Evolutionary conservation across 306 rosid genomes (phyloP).

Genomic region (Vigna trinervia): DNA sequence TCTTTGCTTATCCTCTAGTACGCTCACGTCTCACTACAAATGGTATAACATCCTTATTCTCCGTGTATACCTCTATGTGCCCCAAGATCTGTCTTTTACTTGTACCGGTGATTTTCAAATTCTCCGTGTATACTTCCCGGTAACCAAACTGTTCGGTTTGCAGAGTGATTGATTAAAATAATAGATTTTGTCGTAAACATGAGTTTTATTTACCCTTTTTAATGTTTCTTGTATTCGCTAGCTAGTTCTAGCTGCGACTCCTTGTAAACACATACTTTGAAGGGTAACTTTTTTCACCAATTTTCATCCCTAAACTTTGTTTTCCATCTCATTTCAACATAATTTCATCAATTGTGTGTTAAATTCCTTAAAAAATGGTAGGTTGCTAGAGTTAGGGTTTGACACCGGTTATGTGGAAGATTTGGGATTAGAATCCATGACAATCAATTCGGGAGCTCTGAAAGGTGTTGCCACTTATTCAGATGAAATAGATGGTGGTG

Average conservation of each 20-base stretch:
- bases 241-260: neutral
- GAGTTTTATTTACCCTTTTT: neutral
- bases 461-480: too few species aligned
- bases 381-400: too few species aligned
- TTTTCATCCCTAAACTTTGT: neutral
- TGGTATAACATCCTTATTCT: constrained; percentile 24
- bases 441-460: too few species aligned
- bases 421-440: too few species aligned
- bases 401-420: too few species aligned
- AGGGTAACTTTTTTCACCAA: neutral
- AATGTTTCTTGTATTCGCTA: neutral
- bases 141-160: neutral
- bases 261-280: neutral
- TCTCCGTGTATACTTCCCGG: neutral
- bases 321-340: neutral
- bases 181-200: neutral
- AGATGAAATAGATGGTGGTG: too few species aligned
- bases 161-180: neutral
- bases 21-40: constrained; percentile 21
- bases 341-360: neutral
- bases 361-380: neutral
- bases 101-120: constrained; percentile 35
- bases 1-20: too few species aligned
- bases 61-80: neutral
- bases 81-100: neutral